Conservation (phyloP, 148 eudicot genomes). For the Persicaria maculosa region DNA sequence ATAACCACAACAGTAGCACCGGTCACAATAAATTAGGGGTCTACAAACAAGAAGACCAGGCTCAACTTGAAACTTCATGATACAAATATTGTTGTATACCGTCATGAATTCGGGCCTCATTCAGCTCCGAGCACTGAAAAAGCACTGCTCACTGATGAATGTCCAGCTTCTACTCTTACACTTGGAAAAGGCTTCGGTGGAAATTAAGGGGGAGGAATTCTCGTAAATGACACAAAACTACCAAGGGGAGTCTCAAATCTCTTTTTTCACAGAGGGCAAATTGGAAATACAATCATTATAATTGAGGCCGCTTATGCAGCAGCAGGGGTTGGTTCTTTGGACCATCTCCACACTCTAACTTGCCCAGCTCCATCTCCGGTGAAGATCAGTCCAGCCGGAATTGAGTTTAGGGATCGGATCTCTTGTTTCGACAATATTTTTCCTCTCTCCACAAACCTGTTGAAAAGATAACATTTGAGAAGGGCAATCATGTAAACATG, state of each 20-base stretch:
- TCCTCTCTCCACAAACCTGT: constrained; percentile 74
- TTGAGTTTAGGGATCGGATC: constrained; percentile 57
- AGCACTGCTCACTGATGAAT: not conserved
- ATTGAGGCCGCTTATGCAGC: constrained; percentile 14
- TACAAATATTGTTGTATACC: not conserved
- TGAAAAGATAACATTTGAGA: constrained; percentile 9
- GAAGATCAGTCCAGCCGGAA: constrained; percentile 71
- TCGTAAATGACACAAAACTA: not conserved
- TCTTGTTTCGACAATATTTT: constrained; percentile 67
- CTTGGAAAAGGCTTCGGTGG: not conserved
- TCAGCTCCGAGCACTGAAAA: not conserved
- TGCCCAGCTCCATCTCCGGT: constrained; percentile 83
- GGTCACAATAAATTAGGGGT: not conserved
- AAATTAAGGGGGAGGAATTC: not conserved
- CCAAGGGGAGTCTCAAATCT: not conserved
- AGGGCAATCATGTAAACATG: not conserved
- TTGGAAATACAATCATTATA: not conserved
- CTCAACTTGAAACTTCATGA: not conserved
- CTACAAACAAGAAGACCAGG: not conserved
- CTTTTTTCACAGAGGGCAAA: not conserved
- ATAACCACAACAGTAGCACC: not conserved
- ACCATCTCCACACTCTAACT: constrained; percentile 88
- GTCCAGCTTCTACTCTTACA: not conserved
- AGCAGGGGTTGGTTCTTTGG: constrained; percentile 31
- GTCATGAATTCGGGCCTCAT: not conserved